Evolutionary conservation across 2,329 filamentous ascomycete species (phyloP), one percentile per base, ranked within the genome.

Genomic region (Botrytis squamosa): DNA sequence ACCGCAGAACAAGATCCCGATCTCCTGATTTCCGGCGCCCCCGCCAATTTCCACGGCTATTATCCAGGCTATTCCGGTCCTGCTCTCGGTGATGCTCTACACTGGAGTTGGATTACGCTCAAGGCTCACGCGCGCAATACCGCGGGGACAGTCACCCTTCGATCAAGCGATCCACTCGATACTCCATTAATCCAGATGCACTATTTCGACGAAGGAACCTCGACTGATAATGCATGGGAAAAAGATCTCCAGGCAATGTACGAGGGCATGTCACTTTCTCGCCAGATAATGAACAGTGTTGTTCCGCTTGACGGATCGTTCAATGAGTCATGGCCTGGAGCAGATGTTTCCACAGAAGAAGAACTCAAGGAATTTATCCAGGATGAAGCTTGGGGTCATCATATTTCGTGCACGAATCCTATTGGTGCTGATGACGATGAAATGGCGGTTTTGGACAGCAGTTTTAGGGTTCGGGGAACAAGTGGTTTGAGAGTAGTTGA

Each of bases 101-200:
- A 75, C 76, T 71, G 76, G 71, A 42, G 40, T 36, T 73, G 66
- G 71, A 59, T 70, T 55, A 70, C 71, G n/a, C 33, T 76, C 1
- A 91, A 91, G 81, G 86, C 88, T 0, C 89, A 91, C 77, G 85
- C 90, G 0, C 86, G 88, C 72, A 92, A 92, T 74, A 82, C 78
- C 0, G 86, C 85, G 6, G 92, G 92, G 12, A 86, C 85, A 2
- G 90, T 94, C 6, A 86, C 81, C 6, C 86, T 94, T 14, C 84
- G 83, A 29, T 90, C 88, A 0, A 82, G 86, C 0, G 87, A 93
- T 78, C 91, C 91, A 0, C 86, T 88, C 1, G 90, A 92, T 73
- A 83, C 85, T 7, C 92, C 92, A 0, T 80, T 86, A 4, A 91
- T 93, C 76, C 83, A 84, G 67, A 91, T 90, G 83, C 87, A 89